A percentile compares a stretch with the other conserved stretches of the same genome.
These are phyloP conservation scores for Talaromyces verruculosus DNA, from an alignment of 2,329 filamentous ascomycete species.

Conservation along the genomic window DNA sequence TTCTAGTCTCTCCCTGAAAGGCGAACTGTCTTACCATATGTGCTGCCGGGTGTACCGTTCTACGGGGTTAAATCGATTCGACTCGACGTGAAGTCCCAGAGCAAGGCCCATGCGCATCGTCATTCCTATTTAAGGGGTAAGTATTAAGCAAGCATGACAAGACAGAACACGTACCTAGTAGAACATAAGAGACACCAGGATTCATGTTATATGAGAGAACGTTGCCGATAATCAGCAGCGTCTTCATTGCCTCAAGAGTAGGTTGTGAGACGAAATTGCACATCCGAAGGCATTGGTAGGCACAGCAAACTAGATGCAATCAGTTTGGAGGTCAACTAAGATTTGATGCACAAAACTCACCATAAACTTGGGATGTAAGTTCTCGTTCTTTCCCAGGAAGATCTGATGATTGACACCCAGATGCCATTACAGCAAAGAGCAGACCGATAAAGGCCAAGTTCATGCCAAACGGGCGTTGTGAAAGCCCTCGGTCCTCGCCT, in stretches of 20 bases:
- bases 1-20: neutral
- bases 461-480: slow-evolving; percentile 59
- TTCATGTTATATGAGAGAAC: slow-evolving; percentile 65
- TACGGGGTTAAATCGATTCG: slow-evolving; percentile 53
- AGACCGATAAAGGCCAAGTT: slow-evolving; percentile 60
- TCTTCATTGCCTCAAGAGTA: slow-evolving; percentile 62
- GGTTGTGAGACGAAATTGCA: slow-evolving; percentile 64
- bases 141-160: neutral
- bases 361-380: slow-evolving; percentile 63
- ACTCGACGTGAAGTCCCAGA: slow-evolving; percentile 60
- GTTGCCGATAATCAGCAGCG: slow-evolving; percentile 61
- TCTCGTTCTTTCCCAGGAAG: slow-evolving; percentile 60
- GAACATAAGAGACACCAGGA: slow-evolving; percentile 62
- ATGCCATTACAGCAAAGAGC: slow-evolving; percentile 62
- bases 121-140: slow-evolving; percentile 43
- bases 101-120: slow-evolving; percentile 62
- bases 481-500: slow-evolving; percentile 45
- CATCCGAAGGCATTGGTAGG: slow-evolving; percentile 63
- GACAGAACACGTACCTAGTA: slow-evolving; percentile 47
- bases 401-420: slow-evolving; percentile 61
- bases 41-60: slow-evolving; percentile 49
- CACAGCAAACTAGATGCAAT: slow-evolving; percentile 56
- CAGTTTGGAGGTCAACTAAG: slow-evolving; percentile 25
- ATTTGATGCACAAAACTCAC: slow-evolving; percentile 35
- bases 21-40: slow-evolving; percentile 41